phyloP scores from a whole-genome alignment of 1,284 basidiomycete species.

The Termitomyces sp. region DNA sequence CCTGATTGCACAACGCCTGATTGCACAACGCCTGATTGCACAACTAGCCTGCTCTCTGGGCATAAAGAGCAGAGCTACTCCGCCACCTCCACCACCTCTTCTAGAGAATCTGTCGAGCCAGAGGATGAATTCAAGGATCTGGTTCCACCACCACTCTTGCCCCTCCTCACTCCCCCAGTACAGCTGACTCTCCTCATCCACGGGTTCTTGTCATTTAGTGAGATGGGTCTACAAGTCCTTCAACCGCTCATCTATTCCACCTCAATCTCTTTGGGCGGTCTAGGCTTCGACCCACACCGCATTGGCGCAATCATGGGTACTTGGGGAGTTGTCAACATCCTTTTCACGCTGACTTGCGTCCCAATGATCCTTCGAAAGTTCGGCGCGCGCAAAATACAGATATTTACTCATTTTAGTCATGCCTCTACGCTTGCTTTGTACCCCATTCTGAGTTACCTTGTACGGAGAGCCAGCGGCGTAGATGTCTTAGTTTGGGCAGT shows the following conservation, averaged over 20 bases:
- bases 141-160: slow-evolving; percentile 19
- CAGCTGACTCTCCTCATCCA: slow-evolving; percentile 28
- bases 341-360: slow-evolving; percentile 25
- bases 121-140: neutral
- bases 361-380: slow-evolving; percentile 21
- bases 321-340: slow-evolving; percentile 26
- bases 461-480: slow-evolving; percentile 22
- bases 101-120: neutral
- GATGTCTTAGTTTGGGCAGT: slow-evolving; percentile 24
- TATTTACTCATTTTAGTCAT: slow-evolving; percentile 17
- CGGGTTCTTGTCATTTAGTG: slow-evolving; percentile 29
- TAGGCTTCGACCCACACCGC: slow-evolving; percentile 25
- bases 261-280: slow-evolving; percentile 27
- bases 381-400: slow-evolving; percentile 24
- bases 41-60: slow-evolving; percentile 11
- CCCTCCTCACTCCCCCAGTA: slow-evolving; percentile 26
- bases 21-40: slow-evolving; percentile 1
- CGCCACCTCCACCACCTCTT: neutral
- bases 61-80: slow-evolving; percentile 8
- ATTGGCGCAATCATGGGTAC: slow-evolving; percentile 29
- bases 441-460: slow-evolving; percentile 25
- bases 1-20: too few relatives aligned
- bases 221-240: slow-evolving; percentile 30
- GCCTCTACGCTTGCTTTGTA: slow-evolving; percentile 22
- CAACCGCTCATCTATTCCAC: slow-evolving; percentile 32